A percentile compares a stretch with the other conserved stretches of the same genome.
Evolutionary conservation across 257 asterid genomes (phyloP).

Genomic region (Echites panduratus): DNA sequence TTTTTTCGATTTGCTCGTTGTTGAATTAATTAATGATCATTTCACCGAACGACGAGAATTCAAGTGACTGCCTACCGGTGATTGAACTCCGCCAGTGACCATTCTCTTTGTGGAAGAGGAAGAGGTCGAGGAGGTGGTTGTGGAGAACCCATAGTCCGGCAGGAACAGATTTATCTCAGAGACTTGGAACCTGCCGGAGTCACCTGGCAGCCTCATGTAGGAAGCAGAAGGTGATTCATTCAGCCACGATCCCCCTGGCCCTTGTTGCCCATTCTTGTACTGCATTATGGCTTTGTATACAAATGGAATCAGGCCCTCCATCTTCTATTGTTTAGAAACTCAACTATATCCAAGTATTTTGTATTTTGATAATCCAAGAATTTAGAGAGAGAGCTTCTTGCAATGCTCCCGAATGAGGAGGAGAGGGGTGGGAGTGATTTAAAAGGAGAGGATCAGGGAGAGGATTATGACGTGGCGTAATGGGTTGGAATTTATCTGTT

Average conservation of each 20-base stretch:
- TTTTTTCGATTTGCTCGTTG: too few relatives aligned
- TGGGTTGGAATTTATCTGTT: constrained; percentile 46
- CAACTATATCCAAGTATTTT: too few relatives aligned
- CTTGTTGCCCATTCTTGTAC: constrained; percentile 52
- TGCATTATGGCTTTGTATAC: constrained; percentile 75
- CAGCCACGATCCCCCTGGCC: constrained; percentile 33
- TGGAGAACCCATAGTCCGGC: constrained; percentile 37
- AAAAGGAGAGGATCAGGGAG: constrained; percentile 14
- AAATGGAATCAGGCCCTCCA: constrained; percentile 88
- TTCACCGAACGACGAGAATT: constrained; percentile 34
- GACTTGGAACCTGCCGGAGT: constrained; percentile 51
- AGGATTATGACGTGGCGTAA: constrained; percentile 51
- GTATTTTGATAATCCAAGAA: too few relatives aligned
- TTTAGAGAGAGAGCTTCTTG: constrained; percentile 1
- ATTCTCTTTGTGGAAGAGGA: constrained; percentile 23
- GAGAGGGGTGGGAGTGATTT: constrained; percentile 16
- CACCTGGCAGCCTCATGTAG: constrained; percentile 69
- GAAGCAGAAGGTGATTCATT: constrained; percentile 47
- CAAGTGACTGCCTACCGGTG: constrained; percentile 26
- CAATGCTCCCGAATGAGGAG: constrained; percentile 14
- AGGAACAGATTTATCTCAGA: constrained; percentile 39
- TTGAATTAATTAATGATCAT: constrained; percentile 26
- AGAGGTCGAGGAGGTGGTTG: constrained; percentile 33
- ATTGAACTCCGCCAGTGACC: constrained; percentile 24
- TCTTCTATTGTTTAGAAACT: constrained; percentile 9